Conservation (phyloP, 768 basidiomycete genomes). For the Rhodocollybia butyracea region DNA sequence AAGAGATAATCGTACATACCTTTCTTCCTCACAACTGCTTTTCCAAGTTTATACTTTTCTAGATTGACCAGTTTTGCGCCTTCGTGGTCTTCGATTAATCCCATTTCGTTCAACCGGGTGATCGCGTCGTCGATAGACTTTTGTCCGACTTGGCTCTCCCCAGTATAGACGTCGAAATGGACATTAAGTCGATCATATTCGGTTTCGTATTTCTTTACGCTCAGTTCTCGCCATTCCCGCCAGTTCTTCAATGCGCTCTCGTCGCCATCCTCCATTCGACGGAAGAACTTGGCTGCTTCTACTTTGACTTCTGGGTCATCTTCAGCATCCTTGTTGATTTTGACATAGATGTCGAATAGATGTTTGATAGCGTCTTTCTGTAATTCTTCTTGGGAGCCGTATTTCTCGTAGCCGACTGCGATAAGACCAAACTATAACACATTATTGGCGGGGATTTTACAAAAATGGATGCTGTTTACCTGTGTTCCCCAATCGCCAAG, state of each 20-base stretch:
- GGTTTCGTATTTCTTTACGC: conserved; percentile 83
- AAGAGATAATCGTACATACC: conserved; percentile 37
- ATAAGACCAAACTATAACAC: conserved; percentile 75
- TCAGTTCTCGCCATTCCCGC: conserved; percentile 89
- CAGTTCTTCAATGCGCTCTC: conserved; percentile 81
- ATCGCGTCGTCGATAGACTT: conserved; percentile 74
- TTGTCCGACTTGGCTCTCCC: conserved; percentile 80
- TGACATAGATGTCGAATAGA: conserved; percentile 91
- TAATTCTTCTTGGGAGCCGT: conserved; percentile 82
- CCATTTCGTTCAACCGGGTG: conserved; percentile 61
- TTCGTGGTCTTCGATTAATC: conserved; percentile 71
- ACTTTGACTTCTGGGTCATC: conserved; percentile 66
- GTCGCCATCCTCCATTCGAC: conserved; percentile 92
- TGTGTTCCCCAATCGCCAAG: conserved; percentile 99
- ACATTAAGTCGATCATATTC: conserved; percentile 91
- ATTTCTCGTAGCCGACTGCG: conserved; percentile 87
- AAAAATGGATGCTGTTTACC: conserved; percentile 35
- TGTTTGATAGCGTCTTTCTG: conserved; percentile 92
- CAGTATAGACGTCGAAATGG: conserved; percentile 87
- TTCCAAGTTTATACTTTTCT: conserved; percentile 88
- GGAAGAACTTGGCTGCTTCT: conserved; percentile 85
- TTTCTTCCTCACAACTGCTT: conserved; percentile 84
- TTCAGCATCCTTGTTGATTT: conserved; percentile 85
- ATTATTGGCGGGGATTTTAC: background rate
- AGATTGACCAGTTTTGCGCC: conserved; percentile 87